Evolutionary conservation across 1,139 yeast species (phyloP).

Genomic region (Debaryomycetaceae sp.): DNA sequence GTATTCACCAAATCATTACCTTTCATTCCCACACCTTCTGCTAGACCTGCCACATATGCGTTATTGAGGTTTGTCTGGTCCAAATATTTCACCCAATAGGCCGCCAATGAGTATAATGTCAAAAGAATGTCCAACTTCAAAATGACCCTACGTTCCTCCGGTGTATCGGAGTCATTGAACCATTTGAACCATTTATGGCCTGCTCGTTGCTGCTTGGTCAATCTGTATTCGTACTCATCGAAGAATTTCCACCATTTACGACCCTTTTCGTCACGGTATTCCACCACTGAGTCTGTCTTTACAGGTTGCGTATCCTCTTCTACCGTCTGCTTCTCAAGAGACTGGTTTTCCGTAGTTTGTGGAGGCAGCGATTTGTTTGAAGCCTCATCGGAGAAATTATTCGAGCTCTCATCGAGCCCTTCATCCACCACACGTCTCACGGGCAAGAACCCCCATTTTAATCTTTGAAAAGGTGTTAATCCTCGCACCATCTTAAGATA

Average conservation of each 20-base stretch:
- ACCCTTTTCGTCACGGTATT: slow-evolving; percentile 60
- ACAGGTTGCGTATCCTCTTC: slow-evolving; percentile 2
- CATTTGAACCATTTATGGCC: slow-evolving; percentile 59
- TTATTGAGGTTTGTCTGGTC: slow-evolving; percentile 60
- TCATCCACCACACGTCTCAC: slow-evolving; percentile 45
- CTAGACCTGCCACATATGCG: slow-evolving; percentile 69
- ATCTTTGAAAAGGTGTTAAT: slow-evolving; percentile 13
- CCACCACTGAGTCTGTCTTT: slow-evolving; percentile 15
- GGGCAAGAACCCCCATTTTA: slow-evolving; percentile 52
- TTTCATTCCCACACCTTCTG: slow-evolving; percentile 54
- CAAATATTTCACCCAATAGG: slow-evolving; percentile 69
- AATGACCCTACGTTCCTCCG: slow-evolving; percentile 53
- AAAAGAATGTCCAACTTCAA: slow-evolving; percentile 61
- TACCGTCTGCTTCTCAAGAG: slow-evolving; percentile 4
- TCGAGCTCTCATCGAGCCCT: slow-evolving; percentile 7
- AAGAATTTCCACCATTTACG: slow-evolving; percentile 59
- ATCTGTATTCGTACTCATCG: slow-evolving; percentile 43
- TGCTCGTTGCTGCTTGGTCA: slow-evolving; percentile 29
- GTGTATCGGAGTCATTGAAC: slow-evolving; percentile 58
- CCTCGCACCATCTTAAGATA: background rate
- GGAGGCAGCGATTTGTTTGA: background rate
- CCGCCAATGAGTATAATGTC: slow-evolving; percentile 57
- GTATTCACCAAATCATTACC: slow-evolving; percentile 68
- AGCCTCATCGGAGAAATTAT: background rate
- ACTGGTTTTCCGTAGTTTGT: slow-evolving; percentile 7